Evolutionary conservation across 2,329 filamentous ascomycete genomes (phyloP), one percentile per base, ranked within the genome.

Genomic region (Lachnellula arida): DNA sequence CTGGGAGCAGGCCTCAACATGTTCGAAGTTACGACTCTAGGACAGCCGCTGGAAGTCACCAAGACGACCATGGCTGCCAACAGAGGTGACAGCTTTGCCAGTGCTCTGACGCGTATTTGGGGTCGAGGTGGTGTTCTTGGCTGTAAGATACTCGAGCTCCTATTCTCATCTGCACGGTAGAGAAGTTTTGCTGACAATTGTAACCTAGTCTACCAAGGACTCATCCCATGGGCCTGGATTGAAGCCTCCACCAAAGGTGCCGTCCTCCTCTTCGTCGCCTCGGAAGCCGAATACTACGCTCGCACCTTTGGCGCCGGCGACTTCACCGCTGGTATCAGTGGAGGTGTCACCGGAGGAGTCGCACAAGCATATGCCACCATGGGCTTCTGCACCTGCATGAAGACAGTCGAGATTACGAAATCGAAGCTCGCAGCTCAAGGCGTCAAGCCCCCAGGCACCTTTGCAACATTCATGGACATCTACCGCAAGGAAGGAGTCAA

Each of bases 341-440:
- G 94, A 70, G 94, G 94, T 75, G 91, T 99, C 80, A 82, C 86
- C 22, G 94, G 94, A 72, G 94, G 94, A 81, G 86, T 99, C 57
- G 94, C 93, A 47, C 94, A 99, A 79, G 94, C 94, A 58, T 99
- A 99, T 74, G 94, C 94, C 64, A 99, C 94, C 73, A 99, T 99
- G 93, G 94, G 94, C 66, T 99, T 99, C 86, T 99, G 94, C 78
- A 99, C 94, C 60, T 99, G 94, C 84, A 99, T 99, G 94, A 99
- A 99, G 86, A 99, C 94, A 62, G 94, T 97, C 65, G 94, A 99
- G 77, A 99, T 99, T 77, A 99, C 94, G 71, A 95, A 97, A 79
- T 88, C 94, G 81, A 97, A 97, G 84, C 80, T 94, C 71, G 91
- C 90, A 14, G 87, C 90, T 35, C 65, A 85, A 44, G 94, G 94